Conservation (phyloP, 2,329 filamentous ascomycete species). For the Xylaria sp. region DNA sequence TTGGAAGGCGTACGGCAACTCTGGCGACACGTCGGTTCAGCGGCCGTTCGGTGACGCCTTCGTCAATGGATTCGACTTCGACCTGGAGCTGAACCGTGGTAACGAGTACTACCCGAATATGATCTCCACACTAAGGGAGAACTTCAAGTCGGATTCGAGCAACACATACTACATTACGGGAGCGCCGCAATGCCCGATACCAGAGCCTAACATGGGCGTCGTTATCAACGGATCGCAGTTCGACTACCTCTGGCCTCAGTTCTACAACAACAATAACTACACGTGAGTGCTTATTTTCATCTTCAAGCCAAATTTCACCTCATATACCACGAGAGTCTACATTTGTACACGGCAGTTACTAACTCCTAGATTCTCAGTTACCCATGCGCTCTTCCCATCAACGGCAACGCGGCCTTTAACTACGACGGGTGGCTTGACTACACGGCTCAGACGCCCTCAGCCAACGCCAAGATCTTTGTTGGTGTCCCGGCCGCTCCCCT, state of each 20-base stretch:
- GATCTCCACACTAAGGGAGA: slow-evolving; percentile 48
- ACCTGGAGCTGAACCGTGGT: slow-evolving; percentile 53
- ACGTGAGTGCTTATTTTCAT: slow-evolving; percentile 27
- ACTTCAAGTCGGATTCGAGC: slow-evolving; percentile 50
- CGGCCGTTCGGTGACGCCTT: slow-evolving; percentile 60
- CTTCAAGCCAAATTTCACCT: neutral
- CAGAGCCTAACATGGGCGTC: slow-evolving; percentile 56
- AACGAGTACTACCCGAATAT: slow-evolving; percentile 52
- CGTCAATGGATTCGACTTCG: slow-evolving; percentile 49
- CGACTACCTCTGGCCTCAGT: slow-evolving; percentile 59
- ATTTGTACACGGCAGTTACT: slow-evolving; percentile 8
- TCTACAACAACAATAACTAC: slow-evolving; percentile 59
- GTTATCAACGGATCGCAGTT: slow-evolving; percentile 54
- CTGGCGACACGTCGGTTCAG: slow-evolving; percentile 47
- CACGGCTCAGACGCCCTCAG: slow-evolving; percentile 49
- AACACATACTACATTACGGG: slow-evolving; percentile 59
- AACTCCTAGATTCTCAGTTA: slow-evolving; percentile 29
- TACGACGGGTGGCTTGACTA: slow-evolving; percentile 52
- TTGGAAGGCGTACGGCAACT: slow-evolving; percentile 58
- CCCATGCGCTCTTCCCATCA: slow-evolving; percentile 52
- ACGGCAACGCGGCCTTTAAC: slow-evolving; percentile 52
- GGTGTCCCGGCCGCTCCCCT: slow-evolving; percentile 54
- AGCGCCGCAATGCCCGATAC: slow-evolving; percentile 58
- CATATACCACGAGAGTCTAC: neutral
- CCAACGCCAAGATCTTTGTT: slow-evolving; percentile 53